Conservation (phyloP, 2,329 filamentous ascomycete genomes). For the Arachnomyces sp. region DNA sequence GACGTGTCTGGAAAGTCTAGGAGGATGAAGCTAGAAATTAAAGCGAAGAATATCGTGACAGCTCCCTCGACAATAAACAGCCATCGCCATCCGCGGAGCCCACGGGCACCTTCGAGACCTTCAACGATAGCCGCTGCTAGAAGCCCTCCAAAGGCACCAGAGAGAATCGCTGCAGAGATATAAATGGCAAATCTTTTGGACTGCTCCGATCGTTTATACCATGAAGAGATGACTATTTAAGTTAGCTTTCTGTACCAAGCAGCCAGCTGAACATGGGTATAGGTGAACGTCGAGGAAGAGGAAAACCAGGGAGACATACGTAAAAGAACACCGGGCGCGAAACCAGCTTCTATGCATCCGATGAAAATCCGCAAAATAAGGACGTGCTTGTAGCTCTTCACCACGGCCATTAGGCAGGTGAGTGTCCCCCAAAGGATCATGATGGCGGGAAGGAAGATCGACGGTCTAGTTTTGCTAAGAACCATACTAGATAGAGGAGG, state of each 20-base stretch:
- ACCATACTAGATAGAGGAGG: constrained; percentile 27
- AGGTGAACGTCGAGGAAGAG: too few relatives aligned
- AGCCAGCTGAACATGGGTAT: too few relatives aligned
- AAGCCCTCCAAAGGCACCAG: constrained; percentile 48
- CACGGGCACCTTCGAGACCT: constrained; percentile 38
- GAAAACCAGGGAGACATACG: background rate
- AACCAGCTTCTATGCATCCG: constrained; percentile 19
- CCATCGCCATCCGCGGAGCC: constrained; percentile 47
- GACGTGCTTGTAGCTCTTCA: constrained; percentile 42
- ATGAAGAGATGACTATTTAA: constrained; percentile 42
- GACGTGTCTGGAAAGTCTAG: constrained; percentile 45
- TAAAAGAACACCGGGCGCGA: constrained; percentile 19
- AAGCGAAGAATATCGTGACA: constrained; percentile 39
- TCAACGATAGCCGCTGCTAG: constrained; percentile 44
- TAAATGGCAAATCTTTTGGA: constrained; percentile 51
- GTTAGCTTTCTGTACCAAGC: too few relatives aligned
- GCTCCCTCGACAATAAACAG: constrained; percentile 41
- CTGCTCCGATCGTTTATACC: constrained; percentile 54
- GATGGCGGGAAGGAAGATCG: constrained; percentile 43
- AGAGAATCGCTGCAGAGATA: constrained; percentile 51
- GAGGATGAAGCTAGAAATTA: constrained; percentile 40
- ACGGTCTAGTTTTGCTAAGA: constrained; percentile 43
- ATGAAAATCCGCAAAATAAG: constrained; percentile 34
- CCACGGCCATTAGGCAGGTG: constrained; percentile 45
- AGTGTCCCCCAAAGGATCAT: constrained; percentile 49